Evolutionary conservation across 2,329 filamentous ascomycete species (phyloP).

Genomic region (Scedosporium minutisporum): DNA sequence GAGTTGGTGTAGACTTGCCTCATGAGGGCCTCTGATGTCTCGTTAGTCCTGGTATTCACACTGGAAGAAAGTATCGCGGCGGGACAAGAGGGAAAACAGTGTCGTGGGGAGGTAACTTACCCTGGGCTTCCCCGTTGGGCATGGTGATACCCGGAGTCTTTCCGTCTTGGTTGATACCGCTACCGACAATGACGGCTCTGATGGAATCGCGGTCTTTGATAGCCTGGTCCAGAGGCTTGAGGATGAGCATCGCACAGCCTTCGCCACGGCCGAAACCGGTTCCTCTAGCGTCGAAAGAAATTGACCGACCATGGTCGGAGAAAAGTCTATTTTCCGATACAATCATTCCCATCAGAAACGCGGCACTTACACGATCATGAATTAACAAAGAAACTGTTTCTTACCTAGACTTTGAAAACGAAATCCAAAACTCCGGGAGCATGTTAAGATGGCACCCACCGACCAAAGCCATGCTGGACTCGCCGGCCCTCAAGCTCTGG

Average conservation of each 20-base stretch:
- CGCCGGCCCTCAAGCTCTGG: conserved; percentile 36
- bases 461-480: conserved; percentile 35
- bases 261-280: conserved; percentile 52
- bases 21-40: conserved; percentile 20
- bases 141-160: conserved; percentile 45
- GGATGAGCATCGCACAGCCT: conserved; percentile 42
- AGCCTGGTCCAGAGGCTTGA: conserved; percentile 48
- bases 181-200: conserved; percentile 39
- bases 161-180: conserved; percentile 47
- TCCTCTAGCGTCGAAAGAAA: conserved; percentile 25
- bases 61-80: not conserved
- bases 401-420: conserved; percentile 33
- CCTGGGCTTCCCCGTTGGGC: conserved; percentile 41
- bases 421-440: conserved; percentile 36
- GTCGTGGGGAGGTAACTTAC: not conserved
- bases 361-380: too few species aligned
- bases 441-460: conserved; percentile 38
- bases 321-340: conserved; percentile 18
- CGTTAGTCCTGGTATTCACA: not conserved
- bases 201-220: conserved; percentile 45
- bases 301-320: conserved; percentile 40
- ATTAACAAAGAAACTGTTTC: conserved; percentile 6
- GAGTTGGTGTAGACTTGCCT: conserved; percentile 23
- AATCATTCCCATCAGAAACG: not conserved
- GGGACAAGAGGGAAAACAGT: not conserved